Evolutionary conservation across 2,329 filamentous ascomycete genomes (phyloP), one percentile per base, ranked within the genome.

Genomic region (Penicillium janthinellum): DNA sequence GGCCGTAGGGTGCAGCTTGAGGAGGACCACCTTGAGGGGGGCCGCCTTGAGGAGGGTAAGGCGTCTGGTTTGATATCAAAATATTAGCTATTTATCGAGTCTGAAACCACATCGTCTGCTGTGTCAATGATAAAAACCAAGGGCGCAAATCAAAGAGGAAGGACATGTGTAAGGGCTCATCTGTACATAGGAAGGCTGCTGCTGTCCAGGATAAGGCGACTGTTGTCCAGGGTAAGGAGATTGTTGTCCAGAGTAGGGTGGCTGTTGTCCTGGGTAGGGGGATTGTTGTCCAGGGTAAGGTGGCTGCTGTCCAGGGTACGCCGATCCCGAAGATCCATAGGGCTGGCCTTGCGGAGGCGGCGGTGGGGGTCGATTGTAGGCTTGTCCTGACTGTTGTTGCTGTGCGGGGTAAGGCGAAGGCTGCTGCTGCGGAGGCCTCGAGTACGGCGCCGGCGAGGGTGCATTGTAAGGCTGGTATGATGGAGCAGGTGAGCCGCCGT

Each of bases 321-420:
- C 56, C 59, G 72, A 72, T 58, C 71, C 71, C 63, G 62, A 57
- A 22, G 69, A 66, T 66, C 69, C 72, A 64, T 74, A 76, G 58
- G 70, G 68, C 60, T 76, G 73, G 55, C 68, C 67, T 49, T 75
- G 75, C 55, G 66, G 76, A 64, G 76, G 74, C 55, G 78, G 75
- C 42, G 73, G 77, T 45, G 79, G 76, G 20, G 77, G 76, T 59
- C 77, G 71, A 55, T 70, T 72, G 70, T 82, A 82, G 42, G 69
- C 70, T 61, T 75, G 51, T 41, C 31, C 31, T 35, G 41, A 25
- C 35, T 42, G 72, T 54, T 67, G 67, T 31, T 65, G 49, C 44
- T 65, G 65, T 53, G 64, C 64, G 59, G 67, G 64, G 62, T 71
- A 70, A 53, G 71, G 70, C 34, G 70, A 61, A 25, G 70, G 65